Evolutionary conservation across 768 basidiomycete species (phyloP), one percentile per base, ranked within the genome.

Genomic region (Kwoniella newhampshirensis): DNA sequence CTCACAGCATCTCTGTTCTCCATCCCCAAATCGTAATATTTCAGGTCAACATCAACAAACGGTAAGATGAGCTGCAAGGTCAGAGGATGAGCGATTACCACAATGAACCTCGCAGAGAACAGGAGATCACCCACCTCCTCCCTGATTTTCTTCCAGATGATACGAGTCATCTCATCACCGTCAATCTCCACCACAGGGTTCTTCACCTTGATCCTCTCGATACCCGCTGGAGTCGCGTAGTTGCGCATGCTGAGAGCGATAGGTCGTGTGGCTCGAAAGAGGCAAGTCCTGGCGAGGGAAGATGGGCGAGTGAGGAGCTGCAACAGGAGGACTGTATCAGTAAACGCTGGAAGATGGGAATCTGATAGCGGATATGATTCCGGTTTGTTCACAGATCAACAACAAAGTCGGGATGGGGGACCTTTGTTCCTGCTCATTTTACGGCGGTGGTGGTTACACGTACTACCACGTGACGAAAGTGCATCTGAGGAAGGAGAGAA

Each of bases 141-240:
- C 56, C 89, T 82, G 72, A 93, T 92, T 82, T 91, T 91, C 84
- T 91, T 92, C 91, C 90, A 97, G 76, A 98, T 99, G 71, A 99
- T 96, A 66, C 94, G 82, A 30, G 94, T 99, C 94, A 98, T 98
- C 80, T 99, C 94, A 78, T 96, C 93, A 44, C 92, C 92, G 76
- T 97, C 92, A 50, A 97, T 84, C 79, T 96, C 92, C 45, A 96
- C 91, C 43, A 96, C 84, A 5, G 91, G 91, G 71, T 92, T 91
- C 72, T 83, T 80, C 70, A 96, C 51, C 71, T 83, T 80, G 70
- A 96, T 93, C 75, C 62, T 44, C 32, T 72, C 63, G 13, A 54
- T 44, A 2, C 59, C 62, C 4, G 61, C 45, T 8, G 68, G 63
- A n/a, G 42, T 36, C 15, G 70, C 67, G 40, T 69, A 72, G 17